Conservation (phyloP, 345 rosid species). For the Lepidium didymum region DNA sequence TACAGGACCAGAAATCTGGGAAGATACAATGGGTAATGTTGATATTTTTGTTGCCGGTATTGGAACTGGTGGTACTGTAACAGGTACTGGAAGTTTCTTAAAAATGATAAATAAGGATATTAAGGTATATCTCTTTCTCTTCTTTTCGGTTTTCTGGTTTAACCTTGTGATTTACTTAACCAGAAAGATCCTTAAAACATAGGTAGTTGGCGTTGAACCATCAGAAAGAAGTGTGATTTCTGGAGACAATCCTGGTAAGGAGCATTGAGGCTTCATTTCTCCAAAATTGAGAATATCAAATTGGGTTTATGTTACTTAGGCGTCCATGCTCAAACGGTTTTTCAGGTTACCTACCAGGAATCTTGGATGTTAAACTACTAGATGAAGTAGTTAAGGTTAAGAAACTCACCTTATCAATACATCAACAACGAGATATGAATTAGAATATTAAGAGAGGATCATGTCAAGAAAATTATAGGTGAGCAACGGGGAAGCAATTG, state of each 20-base stretch:
- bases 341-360: constrained; percentile 74
- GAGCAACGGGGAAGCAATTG: constrained; percentile 72
- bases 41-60: constrained; percentile 80
- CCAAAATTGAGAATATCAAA: background rate
- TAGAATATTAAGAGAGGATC: background rate
- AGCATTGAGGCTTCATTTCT: constrained; percentile 11
- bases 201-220: constrained; percentile 95
- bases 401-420: background rate
- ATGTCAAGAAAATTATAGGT: constrained; percentile 37
- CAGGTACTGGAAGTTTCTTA: constrained; percentile 77
- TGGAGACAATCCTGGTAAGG: constrained; percentile 69
- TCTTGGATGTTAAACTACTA: constrained; percentile 72
- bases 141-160: background rate
- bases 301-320: no score
- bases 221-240: constrained; percentile 89
- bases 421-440: background rate
- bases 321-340: no score
- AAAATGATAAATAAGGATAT: constrained; percentile 69
- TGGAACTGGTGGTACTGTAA: constrained; percentile 91
- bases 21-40: constrained; percentile 60
- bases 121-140: constrained; percentile 35
- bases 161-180: background rate
- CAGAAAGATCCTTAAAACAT: background rate
- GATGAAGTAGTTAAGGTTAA: constrained; percentile 82
- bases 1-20: constrained; percentile 97